A percentile compares a stretch with the other conserved stretches of the same genome.
These are phyloP conservation scores for Candida vartiovaarae DNA, from an alignment of 805 yeast species.

Conservation along the genomic window DNA sequence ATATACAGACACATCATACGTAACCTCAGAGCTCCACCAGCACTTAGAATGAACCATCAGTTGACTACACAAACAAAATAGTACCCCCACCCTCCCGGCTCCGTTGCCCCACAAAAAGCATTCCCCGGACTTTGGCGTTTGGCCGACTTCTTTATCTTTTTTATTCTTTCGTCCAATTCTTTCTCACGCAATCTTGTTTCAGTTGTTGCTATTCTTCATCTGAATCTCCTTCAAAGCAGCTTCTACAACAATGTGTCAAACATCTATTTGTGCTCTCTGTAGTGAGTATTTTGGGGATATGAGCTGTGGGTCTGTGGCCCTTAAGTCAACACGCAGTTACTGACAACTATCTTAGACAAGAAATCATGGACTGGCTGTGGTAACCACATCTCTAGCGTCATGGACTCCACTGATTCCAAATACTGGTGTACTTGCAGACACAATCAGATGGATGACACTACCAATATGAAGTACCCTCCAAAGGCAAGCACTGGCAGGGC, in stretches of 20 bases:
- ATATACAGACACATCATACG: too few species aligned
- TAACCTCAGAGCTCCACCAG: too few species aligned
- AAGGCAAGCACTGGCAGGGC: constrained; percentile 57
- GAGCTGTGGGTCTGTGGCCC: not conserved
- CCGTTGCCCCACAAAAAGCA: too few species aligned
- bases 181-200: too few species aligned
- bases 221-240: not conserved
- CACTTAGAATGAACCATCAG: too few species aligned
- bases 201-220: too few species aligned
- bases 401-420: constrained; percentile 41
- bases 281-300: constrained; percentile 12
- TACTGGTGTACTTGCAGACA: constrained; percentile 44
- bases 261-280: constrained; percentile 23
- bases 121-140: too few species aligned
- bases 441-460: constrained; percentile 27
- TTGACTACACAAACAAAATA: too few species aligned
- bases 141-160: too few species aligned
- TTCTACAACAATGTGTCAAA: constrained; percentile 15
- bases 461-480: constrained; percentile 45
- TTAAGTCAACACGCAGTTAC: not conserved
- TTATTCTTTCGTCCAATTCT: too few species aligned
- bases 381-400: constrained; percentile 43
- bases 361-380: constrained; percentile 66
- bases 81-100: too few species aligned
- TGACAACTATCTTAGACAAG: constrained; percentile 25